Evolutionary conservation across 2,329 filamentous ascomycete species (phyloP), one percentile per base, ranked within the genome.

Genomic region (Penicillium sp.): DNA sequence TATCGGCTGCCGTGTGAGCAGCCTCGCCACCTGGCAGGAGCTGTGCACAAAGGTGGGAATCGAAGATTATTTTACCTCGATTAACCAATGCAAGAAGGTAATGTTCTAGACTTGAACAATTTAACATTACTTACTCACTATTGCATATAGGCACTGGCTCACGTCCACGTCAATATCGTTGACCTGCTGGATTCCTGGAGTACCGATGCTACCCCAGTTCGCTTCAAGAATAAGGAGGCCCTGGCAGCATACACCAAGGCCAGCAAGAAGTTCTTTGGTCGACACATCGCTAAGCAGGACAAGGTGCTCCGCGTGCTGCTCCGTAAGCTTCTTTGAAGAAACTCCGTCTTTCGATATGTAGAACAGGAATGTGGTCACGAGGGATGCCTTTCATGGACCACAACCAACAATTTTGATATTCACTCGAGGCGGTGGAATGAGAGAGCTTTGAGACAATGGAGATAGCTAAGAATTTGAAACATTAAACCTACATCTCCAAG

Each of bases 141-240:
- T 23, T 23, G 21, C 21, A 23, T 23, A 3, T 3, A 23, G 21
- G 21, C 21, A 23, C 21, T 23, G 21, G 21, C 57, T 2, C 51
- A 31, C 3, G 53, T 72, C 1, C 45, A 70, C 39, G 66, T 74
- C 31, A 73, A 72, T 44, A 58, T 72, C 12, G 59, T 74, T 7
- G 70, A 74, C 53, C 15, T 73, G 1, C 44, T 74, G 6, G 66
- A 74, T 2, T 60, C 59, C 31, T 65, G 65, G 56, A 55, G 42
- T 2, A 45, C 8, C 4, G 41, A 25, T 6, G 5, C 8, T 1
- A 17, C 2, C 2, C 41, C 41, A 1, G 17, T 10, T 10, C 23
- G 5, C 12, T 27, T n/a, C 5, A n/a, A 44, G 2, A 44, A n/a
- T 2, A 27, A n/a, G 5, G 17, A 44, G 23, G 42, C 42, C 2